Base-by-base conservation (phyloP, 1,284 basidiomycete species). In the Cryptococcus deneoformans region DNA sequence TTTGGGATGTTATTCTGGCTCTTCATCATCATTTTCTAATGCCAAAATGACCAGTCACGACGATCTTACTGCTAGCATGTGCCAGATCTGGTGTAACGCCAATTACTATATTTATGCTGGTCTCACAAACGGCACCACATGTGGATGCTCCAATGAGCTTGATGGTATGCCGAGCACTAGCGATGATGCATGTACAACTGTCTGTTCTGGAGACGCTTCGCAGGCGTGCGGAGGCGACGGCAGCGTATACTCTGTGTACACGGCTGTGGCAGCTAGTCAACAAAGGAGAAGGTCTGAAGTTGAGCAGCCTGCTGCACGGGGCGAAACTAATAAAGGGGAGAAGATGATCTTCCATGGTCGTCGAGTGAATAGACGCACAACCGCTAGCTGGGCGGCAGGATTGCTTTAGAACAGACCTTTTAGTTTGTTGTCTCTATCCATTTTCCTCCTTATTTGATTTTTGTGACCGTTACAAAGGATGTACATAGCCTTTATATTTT, bases 31-130 rank as follows among this genome's bases (percentile, higher is more conserved):
- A 1, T 57, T 68, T 56, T 50, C 59, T 10, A 53, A 59, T 6
- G 53, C 56, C 29, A 55, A 55, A 50, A 69, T 69, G 59, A 66
- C 64, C 2, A 67, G 63, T 14, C 56, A 59, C 54, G 56, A 54
- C 36, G 44, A 59, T 46, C 52, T 69, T 38, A 67, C 64, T 2
- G 60, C 66, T 0, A 44, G 46, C 24, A 68, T 64, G 60, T 71
- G 69, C 53, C 60, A 65, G 52, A 47, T 66, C 46, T 69, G 69
- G 67, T 71, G 69, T 59, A 60, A 66, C 53, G 60, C 60, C 54
- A 68, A 68, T 48, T 59, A 60, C 51, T 64, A 59, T 52, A 54
- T 60, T 11, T 69, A 68, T 56, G 54, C 66, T 9, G 62, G 61
- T 37, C 43, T 65, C 34, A 60, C 57, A 8, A 52, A 54, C 36